A percentile compares a stretch with the other conserved stretches of the same genome.
Conservation (phyloP, 106 monocot species). For the Allium sativum region DNA sequence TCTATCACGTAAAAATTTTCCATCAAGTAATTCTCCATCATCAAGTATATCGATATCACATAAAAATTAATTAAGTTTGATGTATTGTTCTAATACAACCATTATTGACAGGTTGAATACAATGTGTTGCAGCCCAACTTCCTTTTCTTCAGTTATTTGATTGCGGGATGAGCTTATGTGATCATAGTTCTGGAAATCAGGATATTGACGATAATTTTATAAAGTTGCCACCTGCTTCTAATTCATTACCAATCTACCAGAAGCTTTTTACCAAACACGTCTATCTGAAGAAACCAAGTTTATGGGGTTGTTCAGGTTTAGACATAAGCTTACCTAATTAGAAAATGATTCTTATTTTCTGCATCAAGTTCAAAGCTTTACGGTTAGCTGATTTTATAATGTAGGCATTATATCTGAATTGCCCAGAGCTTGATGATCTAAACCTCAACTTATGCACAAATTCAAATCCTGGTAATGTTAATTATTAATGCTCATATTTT, state of each 20-base stretch:
- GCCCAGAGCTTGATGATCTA: too few species aligned
- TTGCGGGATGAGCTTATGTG: constrained; percentile 80
- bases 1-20: too few species aligned
- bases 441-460: too few species aligned
- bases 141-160: constrained; percentile 78
- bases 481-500: too few species aligned
- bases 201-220: constrained; percentile 18
- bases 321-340: constrained; percentile 38
- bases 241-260: constrained; percentile 40
- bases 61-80: too few species aligned
- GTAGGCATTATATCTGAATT: too few species aligned
- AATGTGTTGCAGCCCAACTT: constrained; percentile 78
- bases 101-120: constrained; percentile 92
- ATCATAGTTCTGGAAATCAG: constrained; percentile 23
- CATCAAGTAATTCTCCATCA: too few species aligned
- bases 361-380: too few species aligned
- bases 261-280: constrained; percentile 88
- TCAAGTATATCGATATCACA: too few species aligned
- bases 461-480: too few species aligned
- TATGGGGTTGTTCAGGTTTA: constrained; percentile 95
- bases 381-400: too few species aligned
- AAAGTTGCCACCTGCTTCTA: constrained; percentile 12
- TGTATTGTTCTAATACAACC: not conserved
- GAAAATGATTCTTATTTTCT: not conserved
- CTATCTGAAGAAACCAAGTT: constrained; percentile 66